Evolutionary conservation across 2,329 filamentous ascomycete genomes (phyloP), one percentile per base, ranked within the genome.

Genomic region (Ophiocordyceps unilateralis): DNA sequence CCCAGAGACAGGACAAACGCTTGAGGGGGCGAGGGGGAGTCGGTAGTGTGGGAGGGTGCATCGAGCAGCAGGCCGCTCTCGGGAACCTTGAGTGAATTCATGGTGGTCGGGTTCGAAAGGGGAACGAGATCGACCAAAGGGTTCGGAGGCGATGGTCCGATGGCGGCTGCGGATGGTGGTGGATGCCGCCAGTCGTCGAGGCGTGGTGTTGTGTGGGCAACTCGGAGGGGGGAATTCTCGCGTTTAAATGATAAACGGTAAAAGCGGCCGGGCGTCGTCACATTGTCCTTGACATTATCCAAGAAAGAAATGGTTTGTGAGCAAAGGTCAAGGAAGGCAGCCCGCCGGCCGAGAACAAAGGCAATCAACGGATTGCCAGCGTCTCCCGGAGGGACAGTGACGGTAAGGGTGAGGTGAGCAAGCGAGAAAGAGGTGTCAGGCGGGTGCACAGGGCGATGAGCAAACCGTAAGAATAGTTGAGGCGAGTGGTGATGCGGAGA

Each of bases 1-100:
- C 63, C 68, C 47, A 81, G 59, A n/a, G 64, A 68, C 44, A 81
- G 60, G 48, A 72, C 67, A 53, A 80, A 74, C 26, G 70, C 72
- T 52, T 77, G 72, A 24, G 64, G 61, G 9, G 69, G 70, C 32
- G 72, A 59, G 45, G 61, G 58, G 42, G 63, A 61, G 44, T 60
- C 55, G 42, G 65, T 64, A 38, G 52, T 51, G 49, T 34, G 15
- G 30, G 67, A 60, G 48, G 68, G 64, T 59, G 67, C 66, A 54
- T 72, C 70, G 58, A 79, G 63, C 55, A 67, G 59, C 57, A 79
- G 61, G 60, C 76, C 76, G 50, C 63, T 59, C 48, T 74, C 70
- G 52, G 74, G 71, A 46, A 80, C 66, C 49, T 66, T 62, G 55
- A 79, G 66, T 47, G 64, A 64, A 54, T 69, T 63, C 70, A 74